phyloP scores from a whole-genome alignment of 2,329 filamentous ascomycete species.

The Xylariaceae sp. region DNA sequence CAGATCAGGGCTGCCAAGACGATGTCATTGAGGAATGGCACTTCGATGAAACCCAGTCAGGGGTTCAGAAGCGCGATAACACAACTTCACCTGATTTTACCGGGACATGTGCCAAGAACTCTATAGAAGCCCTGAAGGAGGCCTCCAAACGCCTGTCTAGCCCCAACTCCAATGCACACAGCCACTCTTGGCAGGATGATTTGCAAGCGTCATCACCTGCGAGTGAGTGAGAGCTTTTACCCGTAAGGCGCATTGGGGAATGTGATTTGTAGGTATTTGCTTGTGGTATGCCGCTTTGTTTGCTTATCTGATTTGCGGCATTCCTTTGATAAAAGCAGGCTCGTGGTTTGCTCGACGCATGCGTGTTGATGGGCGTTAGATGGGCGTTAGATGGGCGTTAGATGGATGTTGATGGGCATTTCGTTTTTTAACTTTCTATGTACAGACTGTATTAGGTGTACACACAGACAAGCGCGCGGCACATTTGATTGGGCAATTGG shows the following conservation, averaged over 20 bases:
- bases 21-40: neutral
- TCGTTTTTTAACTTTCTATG: too few relatives aligned
- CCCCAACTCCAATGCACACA: neutral
- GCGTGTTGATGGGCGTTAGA: too few relatives aligned
- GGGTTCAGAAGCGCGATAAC: neutral
- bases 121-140: neutral
- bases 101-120: neutral
- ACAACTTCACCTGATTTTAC: too few relatives aligned
- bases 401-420: too few relatives aligned
- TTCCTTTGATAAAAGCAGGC: neutral
- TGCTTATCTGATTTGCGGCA: neutral
- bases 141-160: neutral
- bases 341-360: too few relatives aligned
- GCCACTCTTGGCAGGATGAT: neutral
- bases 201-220: neutral
- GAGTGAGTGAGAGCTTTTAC: neutral
- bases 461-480: neutral
- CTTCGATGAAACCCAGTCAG: neutral
- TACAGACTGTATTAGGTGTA: too few relatives aligned
- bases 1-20: neutral
- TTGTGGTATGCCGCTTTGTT: neutral
- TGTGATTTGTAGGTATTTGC: neutral
- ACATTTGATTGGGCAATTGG: neutral
- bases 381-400: too few relatives aligned
- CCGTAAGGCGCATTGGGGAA: too few relatives aligned